phyloP scores from a whole-genome alignment of 495 filamentous ascomycete species.

The Aspergillus sclerotioniger region DNA sequence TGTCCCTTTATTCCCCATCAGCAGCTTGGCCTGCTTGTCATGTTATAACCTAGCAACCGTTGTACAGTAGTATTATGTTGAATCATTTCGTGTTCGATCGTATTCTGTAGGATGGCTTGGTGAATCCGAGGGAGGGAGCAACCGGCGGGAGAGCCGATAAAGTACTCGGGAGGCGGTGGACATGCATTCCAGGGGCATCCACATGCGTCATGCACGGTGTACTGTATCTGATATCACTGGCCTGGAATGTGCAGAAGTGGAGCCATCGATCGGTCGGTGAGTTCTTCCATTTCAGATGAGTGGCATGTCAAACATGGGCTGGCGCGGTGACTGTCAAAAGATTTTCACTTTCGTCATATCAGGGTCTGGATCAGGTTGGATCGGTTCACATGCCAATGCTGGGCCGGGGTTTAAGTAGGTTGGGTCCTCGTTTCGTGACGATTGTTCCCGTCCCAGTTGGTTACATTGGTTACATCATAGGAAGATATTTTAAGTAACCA shows the following conservation, averaged over 20 bases:
- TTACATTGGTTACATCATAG: background rate
- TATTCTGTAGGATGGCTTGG: background rate
- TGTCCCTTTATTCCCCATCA: conserved; percentile 5
- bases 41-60: background rate
- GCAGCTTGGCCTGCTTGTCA: conserved; percentile 1
- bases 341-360: too few species aligned
- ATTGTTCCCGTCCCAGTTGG: too few species aligned
- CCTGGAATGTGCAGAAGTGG: conserved; percentile 7
- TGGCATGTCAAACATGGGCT: background rate
- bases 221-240: conserved; percentile 2
- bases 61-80: conserved; percentile 5
- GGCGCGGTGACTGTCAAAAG: too few species aligned
- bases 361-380: too few species aligned
- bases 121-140: too few species aligned
- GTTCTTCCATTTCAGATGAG: background rate
- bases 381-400: too few species aligned
- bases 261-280: conserved; percentile 6
- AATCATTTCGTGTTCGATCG: background rate
- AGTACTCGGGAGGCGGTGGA: background rate
- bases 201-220: conserved; percentile 7
- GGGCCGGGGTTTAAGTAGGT: too few species aligned
- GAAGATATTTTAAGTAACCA: background rate
- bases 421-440: too few species aligned
- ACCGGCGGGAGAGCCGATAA: background rate
- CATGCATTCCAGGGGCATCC: conserved; percentile 4